These are phyloP conservation scores for Epithemia pelagica DNA, from an alignment of 108 stramenopile species.

Conservation along the genomic window DNA sequence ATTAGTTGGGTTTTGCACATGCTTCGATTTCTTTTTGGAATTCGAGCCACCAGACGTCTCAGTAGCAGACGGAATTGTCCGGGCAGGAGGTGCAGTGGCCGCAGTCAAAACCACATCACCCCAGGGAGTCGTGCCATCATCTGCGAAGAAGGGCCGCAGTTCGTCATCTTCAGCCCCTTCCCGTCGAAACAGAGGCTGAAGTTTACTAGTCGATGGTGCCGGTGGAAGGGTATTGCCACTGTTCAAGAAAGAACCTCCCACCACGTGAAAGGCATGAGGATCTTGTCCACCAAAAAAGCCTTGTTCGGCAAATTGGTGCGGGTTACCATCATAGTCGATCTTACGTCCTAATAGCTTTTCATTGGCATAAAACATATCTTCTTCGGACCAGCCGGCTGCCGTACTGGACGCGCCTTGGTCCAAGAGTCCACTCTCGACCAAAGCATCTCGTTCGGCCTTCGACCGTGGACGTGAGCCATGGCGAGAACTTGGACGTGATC, in stretches of 20 bases:
- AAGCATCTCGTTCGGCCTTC: no score
- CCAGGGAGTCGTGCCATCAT: conserved; percentile 76
- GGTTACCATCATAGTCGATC: conserved; percentile 80
- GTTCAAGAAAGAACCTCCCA: conserved; percentile 81
- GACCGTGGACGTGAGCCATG: no score
- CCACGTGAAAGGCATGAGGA: conserved; percentile 81
- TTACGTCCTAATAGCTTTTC: conserved; percentile 60
- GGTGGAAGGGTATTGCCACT: conserved; percentile 17
- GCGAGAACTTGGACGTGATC: no score
- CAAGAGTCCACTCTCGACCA: conserved; percentile 52
- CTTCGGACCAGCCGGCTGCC: conserved; percentile 83
- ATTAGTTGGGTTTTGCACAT: conserved; percentile 32
- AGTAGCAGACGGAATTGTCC: no score
- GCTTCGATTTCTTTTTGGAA: conserved; percentile 17
- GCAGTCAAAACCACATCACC: conserved; percentile 46
- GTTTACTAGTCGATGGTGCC: conserved; percentile 21
- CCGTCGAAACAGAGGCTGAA: conserved; percentile 28
- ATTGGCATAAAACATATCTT: conserved; percentile 82
- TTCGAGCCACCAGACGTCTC: neutral
- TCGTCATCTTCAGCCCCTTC: conserved; percentile 11
- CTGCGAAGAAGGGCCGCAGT: conserved; percentile 70
- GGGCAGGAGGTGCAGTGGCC: neutral
- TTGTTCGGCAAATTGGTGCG: conserved; percentile 78
- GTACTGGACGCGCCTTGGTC: conserved; percentile 45
- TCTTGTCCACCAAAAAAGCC: conserved; percentile 63